These are phyloP conservation scores for Aspergillus homomorphus DNA, from an alignment of 495 filamentous ascomycete genomes.

Conservation along the genomic window DNA sequence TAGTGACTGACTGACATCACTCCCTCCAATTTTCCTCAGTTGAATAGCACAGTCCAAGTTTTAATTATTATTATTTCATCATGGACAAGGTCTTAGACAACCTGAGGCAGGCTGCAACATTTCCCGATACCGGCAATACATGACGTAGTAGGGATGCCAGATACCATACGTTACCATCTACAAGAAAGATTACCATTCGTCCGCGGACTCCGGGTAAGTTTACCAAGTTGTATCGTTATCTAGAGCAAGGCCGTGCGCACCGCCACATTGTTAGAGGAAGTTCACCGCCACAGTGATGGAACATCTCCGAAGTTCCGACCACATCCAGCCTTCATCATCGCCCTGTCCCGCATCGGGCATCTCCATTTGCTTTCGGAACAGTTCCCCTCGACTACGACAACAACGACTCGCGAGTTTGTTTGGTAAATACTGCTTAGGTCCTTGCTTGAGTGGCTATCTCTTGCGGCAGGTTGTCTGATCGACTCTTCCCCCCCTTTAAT, in stretches of 20 bases:
- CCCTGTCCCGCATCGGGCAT: conserved; percentile 22
- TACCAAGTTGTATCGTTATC: too few relatives aligned
- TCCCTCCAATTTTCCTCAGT: too few relatives aligned
- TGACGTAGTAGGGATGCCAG: background rate
- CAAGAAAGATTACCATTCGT: background rate
- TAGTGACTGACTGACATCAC: background rate
- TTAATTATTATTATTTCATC: too few relatives aligned
- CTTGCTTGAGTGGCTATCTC: background rate
- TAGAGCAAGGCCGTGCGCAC: background rate
- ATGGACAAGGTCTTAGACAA: too few relatives aligned
- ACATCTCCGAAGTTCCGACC: conserved; percentile 8
- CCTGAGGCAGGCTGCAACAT: background rate
- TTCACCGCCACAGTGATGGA: conserved; percentile 17
- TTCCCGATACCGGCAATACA: background rate
- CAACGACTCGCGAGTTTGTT: background rate
- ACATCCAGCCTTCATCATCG: conserved; percentile 8
- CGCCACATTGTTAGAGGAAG: conserved; percentile 3
- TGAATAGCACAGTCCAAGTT: too few relatives aligned
- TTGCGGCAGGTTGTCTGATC: background rate
- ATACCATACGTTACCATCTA: too few relatives aligned
- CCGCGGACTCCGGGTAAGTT: background rate
- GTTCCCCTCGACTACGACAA: background rate
- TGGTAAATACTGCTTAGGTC: background rate
- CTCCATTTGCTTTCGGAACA: conserved; percentile 1
- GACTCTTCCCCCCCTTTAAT: background rate